phyloP scores from a whole-genome alignment of 176 grass and related monocot genomes.

The Thinopyrum elongatum region DNA sequence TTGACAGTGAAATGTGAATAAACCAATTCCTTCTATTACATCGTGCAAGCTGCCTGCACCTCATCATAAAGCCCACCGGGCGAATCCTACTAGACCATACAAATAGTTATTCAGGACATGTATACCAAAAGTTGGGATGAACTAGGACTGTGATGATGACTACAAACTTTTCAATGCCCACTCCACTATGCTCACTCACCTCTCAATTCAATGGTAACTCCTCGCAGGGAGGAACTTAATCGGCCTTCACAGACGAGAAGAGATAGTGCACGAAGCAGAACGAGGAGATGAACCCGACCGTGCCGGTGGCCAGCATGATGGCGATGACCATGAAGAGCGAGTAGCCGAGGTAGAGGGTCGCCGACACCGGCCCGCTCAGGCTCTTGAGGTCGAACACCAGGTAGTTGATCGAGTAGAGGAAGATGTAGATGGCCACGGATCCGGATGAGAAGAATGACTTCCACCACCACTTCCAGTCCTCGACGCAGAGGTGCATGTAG shows the following conservation, averaged over 20 bases:
- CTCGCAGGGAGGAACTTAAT: constrained; percentile 36
- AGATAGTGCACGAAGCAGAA: constrained; percentile 82
- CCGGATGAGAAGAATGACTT: constrained; percentile 85
- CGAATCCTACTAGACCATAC: constrained; percentile 40
- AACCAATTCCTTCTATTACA: constrained; percentile 49
- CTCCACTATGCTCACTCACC: constrained; percentile 45
- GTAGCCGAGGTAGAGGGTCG: constrained; percentile 82
- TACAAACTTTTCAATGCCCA: constrained; percentile 36
- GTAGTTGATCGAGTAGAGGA: constrained; percentile 81
- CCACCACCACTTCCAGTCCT: constrained; percentile 94
- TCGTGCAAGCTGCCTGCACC: constrained; percentile 31
- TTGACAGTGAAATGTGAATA: constrained; percentile 23
- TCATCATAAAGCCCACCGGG: constrained; percentile 29
- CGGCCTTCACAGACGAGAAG: constrained; percentile 77
- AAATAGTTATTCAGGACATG: constrained; percentile 42
- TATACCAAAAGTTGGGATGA: constrained; percentile 49
- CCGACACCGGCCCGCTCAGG: constrained; percentile 73
- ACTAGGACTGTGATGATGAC: constrained; percentile 22
- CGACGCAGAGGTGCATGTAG: constrained; percentile 80
- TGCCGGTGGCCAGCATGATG: constrained; percentile 78
- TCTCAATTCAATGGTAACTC: constrained; percentile 13
- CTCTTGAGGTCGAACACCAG: constrained; percentile 77
- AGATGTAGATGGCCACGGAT: constrained; percentile 74
- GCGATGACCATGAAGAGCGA: constrained; percentile 85
- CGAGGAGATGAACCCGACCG: constrained; percentile 75